Evolutionary conservation across 2,329 filamentous ascomycete genomes (phyloP).

Genomic region (Epichloe bromicola): DNA sequence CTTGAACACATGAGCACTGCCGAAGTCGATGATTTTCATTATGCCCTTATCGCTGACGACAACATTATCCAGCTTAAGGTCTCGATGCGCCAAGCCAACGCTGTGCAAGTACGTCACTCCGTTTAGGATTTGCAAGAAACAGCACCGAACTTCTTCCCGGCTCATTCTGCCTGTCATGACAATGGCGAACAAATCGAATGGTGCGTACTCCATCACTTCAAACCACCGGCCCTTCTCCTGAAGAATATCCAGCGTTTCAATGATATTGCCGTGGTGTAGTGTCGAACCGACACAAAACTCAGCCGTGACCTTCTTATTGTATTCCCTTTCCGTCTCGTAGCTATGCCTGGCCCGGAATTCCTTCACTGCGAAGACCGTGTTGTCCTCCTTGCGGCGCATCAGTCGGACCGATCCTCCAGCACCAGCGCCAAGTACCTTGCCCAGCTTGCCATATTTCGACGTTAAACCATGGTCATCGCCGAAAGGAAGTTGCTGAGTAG

Average conservation of each 20-base stretch:
- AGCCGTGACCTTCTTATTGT: slow-evolving; percentile 94
- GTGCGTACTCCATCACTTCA: slow-evolving; percentile 98
- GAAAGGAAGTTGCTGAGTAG: slow-evolving; percentile 61
- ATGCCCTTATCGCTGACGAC: slow-evolving; percentile 93
- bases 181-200: slow-evolving; percentile 90
- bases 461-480: slow-evolving; percentile 84
- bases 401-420: slow-evolving; percentile 88
- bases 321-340: slow-evolving; percentile 89
- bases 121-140: slow-evolving; percentile 86
- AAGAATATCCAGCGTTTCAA: slow-evolving; percentile 93
- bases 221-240: slow-evolving; percentile 93
- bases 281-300: slow-evolving; percentile 98
- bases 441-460: slow-evolving; percentile 91
- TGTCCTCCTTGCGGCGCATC: slow-evolving; percentile 87
- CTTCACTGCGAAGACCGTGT: slow-evolving; percentile 92
- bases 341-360: slow-evolving; percentile 86
- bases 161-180: slow-evolving; percentile 99
- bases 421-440: slow-evolving; percentile 83
- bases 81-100: slow-evolving; percentile 87
- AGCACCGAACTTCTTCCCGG: slow-evolving; percentile 78
- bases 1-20: slow-evolving; percentile 89
- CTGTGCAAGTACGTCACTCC: slow-evolving; percentile 90
- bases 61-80: slow-evolving; percentile 94
- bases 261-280: slow-evolving; percentile 93
- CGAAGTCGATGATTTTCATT: slow-evolving; percentile 99